Evolutionary conservation across 2,329 filamentous ascomycete genomes (phyloP), one percentile per base, ranked within the genome.

Genomic region (Neopestalotiopsis sp.): DNA sequence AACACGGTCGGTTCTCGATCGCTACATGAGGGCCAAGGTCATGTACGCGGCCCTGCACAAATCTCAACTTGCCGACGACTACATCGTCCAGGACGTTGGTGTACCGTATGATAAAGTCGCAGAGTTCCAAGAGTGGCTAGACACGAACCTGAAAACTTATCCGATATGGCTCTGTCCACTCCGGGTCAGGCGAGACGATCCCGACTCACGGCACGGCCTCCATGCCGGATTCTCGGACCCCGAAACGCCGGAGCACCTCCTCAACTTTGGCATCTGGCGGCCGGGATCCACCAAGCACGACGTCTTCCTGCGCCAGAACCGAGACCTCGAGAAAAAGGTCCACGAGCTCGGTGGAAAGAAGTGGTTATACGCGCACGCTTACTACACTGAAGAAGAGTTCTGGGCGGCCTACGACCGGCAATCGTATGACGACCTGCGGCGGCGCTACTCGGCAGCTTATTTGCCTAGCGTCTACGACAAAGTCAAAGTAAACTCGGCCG

Each of bases 281-380:
- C 82, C 82, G 1, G 79, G 83, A 0, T 79, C 82, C 2, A 76
- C 75, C 2, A 78, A 81, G 34, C 80, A 83, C 3, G 76, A 82
- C 1, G 79, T 83, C 10, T 88, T 87, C 65, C 81, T 91, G 9
- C 73, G 75, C 1, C 80, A 83, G 64, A 93, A 93, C 76, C 84
- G 89, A 0, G 83, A 82, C 0, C 81, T 93, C 1, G 91, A 93
- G 78, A 79, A 82, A 9, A 88, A 86, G 67, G 82, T 92, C 0
- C 83, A 84, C 9, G 84, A 87, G 32, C 82, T 91, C 6, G 83
- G 86, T 2, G 91, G 91, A 5, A 90, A 89, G 82, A 92, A 92
- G 78, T 92, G 89, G 83, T 79, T 93, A 1, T 93, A 93, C 71
- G 90, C 90, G 0, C 90, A 92, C 68, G 88, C 89, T 0, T 92